Percentiles rank a stretch among this genome's conserved stretches.
These are phyloP conservation scores for Botryobasidium botryosum DNA, from an alignment of 768 basidiomycete genomes.

Conservation along the genomic window DNA sequence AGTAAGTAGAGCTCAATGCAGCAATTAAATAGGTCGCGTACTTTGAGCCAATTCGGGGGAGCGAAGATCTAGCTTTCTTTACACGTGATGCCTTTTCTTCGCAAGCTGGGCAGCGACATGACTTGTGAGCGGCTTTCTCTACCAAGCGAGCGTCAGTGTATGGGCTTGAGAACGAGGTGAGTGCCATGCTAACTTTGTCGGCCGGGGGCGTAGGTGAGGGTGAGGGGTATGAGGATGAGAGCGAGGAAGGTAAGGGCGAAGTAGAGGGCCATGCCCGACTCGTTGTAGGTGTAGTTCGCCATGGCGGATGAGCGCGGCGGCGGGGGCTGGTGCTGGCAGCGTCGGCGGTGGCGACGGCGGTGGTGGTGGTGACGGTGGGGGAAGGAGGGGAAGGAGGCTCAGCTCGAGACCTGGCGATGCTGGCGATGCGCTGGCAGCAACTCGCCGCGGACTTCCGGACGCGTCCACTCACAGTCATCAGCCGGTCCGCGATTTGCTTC, in stretches of 20 bases:
- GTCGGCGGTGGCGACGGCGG: no score
- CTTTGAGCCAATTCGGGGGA: slow-evolving; percentile 35
- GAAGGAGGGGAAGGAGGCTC: no score
- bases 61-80: slow-evolving; percentile 27
- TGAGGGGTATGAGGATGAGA: slow-evolving; percentile 64
- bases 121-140: slow-evolving; percentile 25
- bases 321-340: no score
- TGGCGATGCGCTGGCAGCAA: no score
- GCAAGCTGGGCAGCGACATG: slow-evolving; percentile 52
- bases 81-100: slow-evolving; percentile 33
- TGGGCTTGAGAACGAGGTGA: no score
- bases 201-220: slow-evolving; percentile 25
- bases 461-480: no score
- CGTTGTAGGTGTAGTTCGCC: slow-evolving; percentile 39
- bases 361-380: no score
- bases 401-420: no score
- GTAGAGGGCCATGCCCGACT: slow-evolving; percentile 77
- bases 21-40: slow-evolving; percentile 19
- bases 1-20: no score
- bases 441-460: no score
- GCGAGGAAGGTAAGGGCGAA: slow-evolving; percentile 83
- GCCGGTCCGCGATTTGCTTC: no score
- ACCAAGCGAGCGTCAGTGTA: no score
- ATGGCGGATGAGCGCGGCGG: slow-evolving; percentile 5
- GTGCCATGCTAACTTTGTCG: slow-evolving; percentile 5